These are phyloP conservation scores for Xylariaceae sp. DNA, from an alignment of 2,329 filamentous ascomycete species.

Conservation along the genomic window DNA sequence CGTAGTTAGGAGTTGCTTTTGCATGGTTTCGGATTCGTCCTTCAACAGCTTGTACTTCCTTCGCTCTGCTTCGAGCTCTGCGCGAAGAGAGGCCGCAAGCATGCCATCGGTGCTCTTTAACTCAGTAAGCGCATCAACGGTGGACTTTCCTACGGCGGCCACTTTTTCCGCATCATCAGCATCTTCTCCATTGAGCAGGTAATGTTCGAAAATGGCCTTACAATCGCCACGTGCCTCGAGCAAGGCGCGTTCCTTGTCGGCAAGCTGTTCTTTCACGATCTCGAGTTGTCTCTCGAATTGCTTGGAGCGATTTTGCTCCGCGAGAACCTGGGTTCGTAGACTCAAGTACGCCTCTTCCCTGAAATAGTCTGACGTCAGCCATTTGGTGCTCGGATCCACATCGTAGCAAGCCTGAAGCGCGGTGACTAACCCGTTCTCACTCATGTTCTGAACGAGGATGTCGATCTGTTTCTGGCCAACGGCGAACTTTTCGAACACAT, in stretches of 20 bases:
- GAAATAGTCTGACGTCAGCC: conserved; percentile 42
- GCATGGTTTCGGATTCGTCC: conserved; percentile 51
- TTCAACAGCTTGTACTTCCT: conserved; percentile 44
- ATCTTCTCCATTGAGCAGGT: conserved; percentile 15
- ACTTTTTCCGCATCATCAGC: conserved; percentile 36
- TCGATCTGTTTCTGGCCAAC: conserved; percentile 54
- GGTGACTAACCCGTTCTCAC: conserved; percentile 51
- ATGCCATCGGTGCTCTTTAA: conserved; percentile 55
- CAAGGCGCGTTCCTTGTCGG: conserved; percentile 52
- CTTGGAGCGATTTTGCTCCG: conserved; percentile 45
- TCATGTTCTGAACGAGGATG: conserved; percentile 46
- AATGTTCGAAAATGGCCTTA: conserved; percentile 34
- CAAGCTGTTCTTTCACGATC: conserved; percentile 37
- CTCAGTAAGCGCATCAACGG: conserved; percentile 49
- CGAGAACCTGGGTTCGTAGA: conserved; percentile 44
- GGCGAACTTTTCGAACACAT: conserved; percentile 53
- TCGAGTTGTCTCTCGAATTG: conserved; percentile 42
- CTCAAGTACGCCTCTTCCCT: conserved; percentile 50
- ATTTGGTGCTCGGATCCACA: conserved; percentile 31
- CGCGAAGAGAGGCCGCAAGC: conserved; percentile 52
- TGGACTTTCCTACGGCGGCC: conserved; percentile 49
- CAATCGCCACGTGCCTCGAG: conserved; percentile 47
- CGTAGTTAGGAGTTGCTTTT: conserved; percentile 54
- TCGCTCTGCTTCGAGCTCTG: conserved; percentile 52
- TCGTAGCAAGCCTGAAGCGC: conserved; percentile 33